Conservation (phyloP, 768 basidiomycete species). For the Rhizopogon vinicolor region DNA sequence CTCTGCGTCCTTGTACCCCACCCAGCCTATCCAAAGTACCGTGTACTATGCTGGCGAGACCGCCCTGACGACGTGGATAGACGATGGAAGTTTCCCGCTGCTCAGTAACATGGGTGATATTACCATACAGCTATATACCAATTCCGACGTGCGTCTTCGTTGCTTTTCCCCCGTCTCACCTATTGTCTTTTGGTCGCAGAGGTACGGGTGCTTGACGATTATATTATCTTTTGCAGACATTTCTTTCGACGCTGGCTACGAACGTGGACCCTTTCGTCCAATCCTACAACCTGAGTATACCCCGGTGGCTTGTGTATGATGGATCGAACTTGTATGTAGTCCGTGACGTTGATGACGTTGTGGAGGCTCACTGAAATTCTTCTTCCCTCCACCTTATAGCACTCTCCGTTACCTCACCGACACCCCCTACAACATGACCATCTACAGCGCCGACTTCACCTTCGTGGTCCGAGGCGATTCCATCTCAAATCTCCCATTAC, state of each 20-base stretch:
- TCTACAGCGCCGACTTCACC: conserved; percentile 51
- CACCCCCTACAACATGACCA: conserved; percentile 18
- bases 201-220: neutral
- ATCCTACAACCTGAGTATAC: conserved; percentile 23
- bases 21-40: conserved; percentile 41
- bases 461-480: conserved; percentile 18
- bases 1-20: conserved; percentile 44
- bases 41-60: conserved; percentile 40
- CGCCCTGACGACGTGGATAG: conserved; percentile 44
- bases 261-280: conserved; percentile 32
- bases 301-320: conserved; percentile 17
- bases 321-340: conserved; percentile 29
- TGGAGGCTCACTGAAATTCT: neutral
- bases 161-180: neutral
- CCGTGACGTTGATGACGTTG: neutral
- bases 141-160: conserved; percentile 34
- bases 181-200: neutral
- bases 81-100: conserved; percentile 38
- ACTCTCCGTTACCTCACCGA: conserved; percentile 29
- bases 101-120: conserved; percentile 38
- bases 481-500: neutral
- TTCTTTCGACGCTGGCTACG: conserved; percentile 38
- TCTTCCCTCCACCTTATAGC: conserved; percentile 10
- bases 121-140: conserved; percentile 42
- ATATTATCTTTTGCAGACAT: conserved; percentile 27